A percentile compares a stretch with the other conserved stretches of the same genome.
Evolutionary conservation across 2,329 filamentous ascomycete genomes (phyloP).

Genomic region (Drechslera avenae): DNA sequence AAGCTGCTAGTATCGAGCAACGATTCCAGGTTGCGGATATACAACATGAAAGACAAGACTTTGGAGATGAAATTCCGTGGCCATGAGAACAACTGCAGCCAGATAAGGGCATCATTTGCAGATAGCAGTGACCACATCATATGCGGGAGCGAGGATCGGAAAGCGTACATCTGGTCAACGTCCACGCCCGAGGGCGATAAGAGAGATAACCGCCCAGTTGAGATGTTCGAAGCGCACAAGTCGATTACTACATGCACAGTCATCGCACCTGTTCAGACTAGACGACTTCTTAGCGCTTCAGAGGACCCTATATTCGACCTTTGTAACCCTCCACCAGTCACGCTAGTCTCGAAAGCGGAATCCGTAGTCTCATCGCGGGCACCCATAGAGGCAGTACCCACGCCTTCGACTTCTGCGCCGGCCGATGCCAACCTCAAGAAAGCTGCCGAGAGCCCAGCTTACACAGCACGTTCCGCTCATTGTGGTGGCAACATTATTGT

Average conservation of each 20-base stretch:
- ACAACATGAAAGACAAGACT: slow-evolving; percentile 82
- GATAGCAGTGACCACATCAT: slow-evolving; percentile 86
- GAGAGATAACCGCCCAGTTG: slow-evolving; percentile 79
- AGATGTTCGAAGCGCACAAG: slow-evolving; percentile 89
- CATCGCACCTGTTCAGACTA: slow-evolving; percentile 79
- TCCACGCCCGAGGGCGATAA: slow-evolving; percentile 64
- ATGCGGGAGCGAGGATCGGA: slow-evolving; percentile 89
- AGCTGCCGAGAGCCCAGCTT: slow-evolving; percentile 73
- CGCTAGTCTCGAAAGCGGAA: slow-evolving; percentile 75
- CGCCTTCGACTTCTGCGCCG: slow-evolving; percentile 40
- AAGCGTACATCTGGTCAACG: slow-evolving; percentile 89
- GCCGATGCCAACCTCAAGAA: slow-evolving; percentile 44
- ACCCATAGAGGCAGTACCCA: slow-evolving; percentile 50
- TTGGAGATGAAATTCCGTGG: slow-evolving; percentile 90
- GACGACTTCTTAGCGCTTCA: slow-evolving; percentile 76
- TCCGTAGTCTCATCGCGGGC: slow-evolving; percentile 58
- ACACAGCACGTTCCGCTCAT: slow-evolving; percentile 76
- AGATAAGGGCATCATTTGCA: slow-evolving; percentile 87
- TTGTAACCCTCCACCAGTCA: slow-evolving; percentile 92
- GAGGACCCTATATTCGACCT: slow-evolving; percentile 95
- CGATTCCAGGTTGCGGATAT: slow-evolving; percentile 88
- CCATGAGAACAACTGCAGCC: slow-evolving; percentile 85
- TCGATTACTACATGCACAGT: slow-evolving; percentile 88
- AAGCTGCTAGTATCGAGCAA: slow-evolving; percentile 93
- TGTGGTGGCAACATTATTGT: slow-evolving; percentile 86